A percentile compares a stretch with the other conserved stretches of the same genome.
Evolutionary conservation across 208 protist genomes (phyloP).

Genomic region (Endotrypanum monterogeii): DNA sequence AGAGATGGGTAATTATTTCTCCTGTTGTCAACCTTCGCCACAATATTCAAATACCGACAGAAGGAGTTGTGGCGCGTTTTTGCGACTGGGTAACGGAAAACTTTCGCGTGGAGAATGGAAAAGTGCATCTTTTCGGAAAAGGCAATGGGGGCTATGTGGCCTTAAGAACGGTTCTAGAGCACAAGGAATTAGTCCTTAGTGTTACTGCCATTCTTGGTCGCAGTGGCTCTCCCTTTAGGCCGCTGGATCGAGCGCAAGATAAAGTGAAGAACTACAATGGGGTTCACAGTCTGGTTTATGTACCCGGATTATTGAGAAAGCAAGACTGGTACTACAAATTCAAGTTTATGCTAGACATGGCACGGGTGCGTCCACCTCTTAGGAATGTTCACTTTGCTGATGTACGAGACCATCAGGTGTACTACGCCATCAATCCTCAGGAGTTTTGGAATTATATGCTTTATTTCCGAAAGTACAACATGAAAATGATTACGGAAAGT

Average conservation of each 20-base stretch:
- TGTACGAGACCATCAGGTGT: slow-evolving; percentile 86
- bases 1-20: slow-evolving; percentile 79
- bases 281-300: slow-evolving; percentile 80
- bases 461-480: slow-evolving; percentile 85
- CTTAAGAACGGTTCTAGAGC: slow-evolving; percentile 72
- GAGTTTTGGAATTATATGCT: slow-evolving; percentile 92
- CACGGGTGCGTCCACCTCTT: slow-evolving; percentile 60
- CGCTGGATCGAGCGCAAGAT: slow-evolving; percentile 70
- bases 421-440: slow-evolving; percentile 89
- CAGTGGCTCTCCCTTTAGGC: slow-evolving; percentile 73
- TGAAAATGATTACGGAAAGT: slow-evolving; percentile 75
- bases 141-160: slow-evolving; percentile 81
- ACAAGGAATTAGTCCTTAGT: slow-evolving; percentile 75
- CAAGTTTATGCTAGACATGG: slow-evolving; percentile 91
- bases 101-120: slow-evolving; percentile 75
- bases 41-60: slow-evolving; percentile 75
- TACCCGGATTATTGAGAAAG: slow-evolving; percentile 78
- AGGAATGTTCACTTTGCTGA: slow-evolving; percentile 89
- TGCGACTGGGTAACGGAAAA: slow-evolving; percentile 85
- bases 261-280: slow-evolving; percentile 83
- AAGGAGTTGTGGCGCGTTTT: slow-evolving; percentile 81
- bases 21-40: slow-evolving; percentile 81
- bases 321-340: slow-evolving; percentile 92
- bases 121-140: slow-evolving; percentile 87
- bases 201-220: slow-evolving; percentile 80